Evolutionary conservation across 495 filamentous ascomycete species (phyloP).

Genomic region (Choiromyces venosus): DNA sequence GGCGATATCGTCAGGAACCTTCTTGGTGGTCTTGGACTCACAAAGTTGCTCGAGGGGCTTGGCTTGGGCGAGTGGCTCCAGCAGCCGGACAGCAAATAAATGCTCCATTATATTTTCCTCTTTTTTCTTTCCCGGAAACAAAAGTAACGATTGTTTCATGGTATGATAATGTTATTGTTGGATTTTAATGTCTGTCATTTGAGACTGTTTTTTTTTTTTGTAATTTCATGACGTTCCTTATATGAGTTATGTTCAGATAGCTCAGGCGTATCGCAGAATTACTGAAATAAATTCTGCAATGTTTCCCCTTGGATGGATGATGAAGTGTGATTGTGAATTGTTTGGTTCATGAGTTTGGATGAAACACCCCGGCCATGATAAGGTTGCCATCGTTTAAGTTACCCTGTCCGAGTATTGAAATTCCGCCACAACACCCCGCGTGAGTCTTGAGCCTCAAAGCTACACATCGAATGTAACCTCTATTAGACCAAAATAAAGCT

Average conservation of each 20-base stretch:
- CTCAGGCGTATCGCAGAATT: neutral
- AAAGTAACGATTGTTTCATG: neutral
- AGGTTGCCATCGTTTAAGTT: neutral
- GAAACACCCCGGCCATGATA: neutral
- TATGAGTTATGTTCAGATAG: neutral
- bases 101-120: neutral
- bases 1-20: slow-evolving; percentile 73
- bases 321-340: neutral
- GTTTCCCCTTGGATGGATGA: neutral
- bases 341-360: no score
- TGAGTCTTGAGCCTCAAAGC: neutral
- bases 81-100: neutral
- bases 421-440: neutral
- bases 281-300: neutral
- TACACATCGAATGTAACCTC: neutral
- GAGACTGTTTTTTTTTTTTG: neutral
- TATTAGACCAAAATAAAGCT: neutral
- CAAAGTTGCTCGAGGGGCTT: slow-evolving; percentile 67
- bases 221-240: neutral
- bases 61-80: slow-evolving; percentile 54
- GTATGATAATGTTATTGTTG: neutral
- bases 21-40: slow-evolving; percentile 72
- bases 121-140: neutral
- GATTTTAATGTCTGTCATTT: neutral
- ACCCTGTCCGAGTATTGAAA: neutral